Conservation (phyloP, 1,284 basidiomycete genomes). For the Veloboletus limbatus region DNA sequence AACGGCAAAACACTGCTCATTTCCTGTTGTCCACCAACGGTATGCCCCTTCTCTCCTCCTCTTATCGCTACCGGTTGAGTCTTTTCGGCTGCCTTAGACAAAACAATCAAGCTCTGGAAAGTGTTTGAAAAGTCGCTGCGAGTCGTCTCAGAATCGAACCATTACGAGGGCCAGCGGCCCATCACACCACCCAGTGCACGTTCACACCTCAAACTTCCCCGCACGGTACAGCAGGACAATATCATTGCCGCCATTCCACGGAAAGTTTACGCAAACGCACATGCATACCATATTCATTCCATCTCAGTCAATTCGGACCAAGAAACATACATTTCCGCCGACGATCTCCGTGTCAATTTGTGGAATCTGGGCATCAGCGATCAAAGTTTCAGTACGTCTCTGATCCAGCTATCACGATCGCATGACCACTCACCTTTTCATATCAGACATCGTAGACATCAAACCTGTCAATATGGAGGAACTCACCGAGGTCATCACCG, state of each 20-base stretch:
- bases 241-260: constrained; percentile 98
- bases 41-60: constrained; percentile 35
- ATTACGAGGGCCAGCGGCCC: constrained; percentile 74
- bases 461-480: constrained; percentile 99
- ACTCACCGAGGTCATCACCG: constrained; percentile 98
- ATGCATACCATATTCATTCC: constrained; percentile 99
- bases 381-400: constrained; percentile 93
- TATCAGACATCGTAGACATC: constrained; percentile 97
- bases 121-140: constrained; percentile 98
- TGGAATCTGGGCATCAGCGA: constrained; percentile 99
- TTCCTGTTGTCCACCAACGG: constrained; percentile 98
- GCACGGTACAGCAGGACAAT: constrained; percentile 92
- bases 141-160: constrained; percentile 96
- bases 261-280: constrained; percentile 98
- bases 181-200: constrained; percentile 57
- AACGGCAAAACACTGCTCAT: constrained; percentile 95
- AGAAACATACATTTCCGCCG: constrained; percentile 98
- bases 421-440: constrained; percentile 12
- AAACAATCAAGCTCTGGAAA: constrained; percentile 99
- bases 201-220: constrained; percentile 74
- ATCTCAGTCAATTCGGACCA: constrained; percentile 99
- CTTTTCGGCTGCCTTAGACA: constrained; percentile 61
- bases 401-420: neutral
- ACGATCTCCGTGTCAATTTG: constrained; percentile 95
- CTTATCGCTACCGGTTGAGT: neutral